A percentile compares a stretch with the other conserved stretches of the same genome.
Conservation (phyloP, 192 early-diverging fungal genomes). For the Coemansia javaensis region DNA sequence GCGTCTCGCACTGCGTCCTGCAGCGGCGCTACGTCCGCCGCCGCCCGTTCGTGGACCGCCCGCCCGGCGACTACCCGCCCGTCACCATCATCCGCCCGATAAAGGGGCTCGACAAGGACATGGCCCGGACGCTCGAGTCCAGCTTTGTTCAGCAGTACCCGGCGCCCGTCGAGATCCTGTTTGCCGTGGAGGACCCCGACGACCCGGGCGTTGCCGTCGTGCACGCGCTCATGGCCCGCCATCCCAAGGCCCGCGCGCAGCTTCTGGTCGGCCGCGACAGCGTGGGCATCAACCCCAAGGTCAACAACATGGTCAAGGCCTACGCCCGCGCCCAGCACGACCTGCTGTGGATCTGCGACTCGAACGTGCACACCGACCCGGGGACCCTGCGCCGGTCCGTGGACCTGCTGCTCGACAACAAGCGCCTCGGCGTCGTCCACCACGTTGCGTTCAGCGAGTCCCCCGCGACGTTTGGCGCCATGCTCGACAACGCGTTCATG, state of each 20-base stretch:
- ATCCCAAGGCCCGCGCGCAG: constrained; percentile 68
- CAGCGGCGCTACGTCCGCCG: constrained; percentile 41
- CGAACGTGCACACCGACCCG: constrained; percentile 77
- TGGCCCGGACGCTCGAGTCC: constrained; percentile 76
- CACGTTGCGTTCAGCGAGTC: constrained; percentile 80
- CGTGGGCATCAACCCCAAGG: constrained; percentile 92
- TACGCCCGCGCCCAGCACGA: constrained; percentile 76
- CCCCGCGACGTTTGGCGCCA: constrained; percentile 67
- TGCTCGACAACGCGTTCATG: constrained; percentile 84
- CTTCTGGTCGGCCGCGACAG: constrained; percentile 75
- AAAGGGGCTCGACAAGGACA: constrained; percentile 84
- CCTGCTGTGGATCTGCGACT: constrained; percentile 93
- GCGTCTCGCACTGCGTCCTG: constrained; percentile 35
- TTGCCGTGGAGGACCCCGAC: constrained; percentile 73
- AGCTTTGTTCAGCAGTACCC: constrained; percentile 89
- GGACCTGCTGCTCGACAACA: constrained; percentile 60
- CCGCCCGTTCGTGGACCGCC: constrained; percentile 35
- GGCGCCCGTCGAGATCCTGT: constrained; percentile 72
- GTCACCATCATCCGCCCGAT: constrained; percentile 93
- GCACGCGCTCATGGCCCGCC: constrained; percentile 60
- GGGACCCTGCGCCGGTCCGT: constrained; percentile 79
- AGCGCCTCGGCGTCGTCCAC: constrained; percentile 88
- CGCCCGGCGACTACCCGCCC: constrained; percentile 52
- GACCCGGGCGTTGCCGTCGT: constrained; percentile 84
- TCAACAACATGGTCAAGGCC: constrained; percentile 86